Evolutionary conservation across 139 green algal species (phyloP).

Genomic region (Chlamydomonas eustigma): DNA sequence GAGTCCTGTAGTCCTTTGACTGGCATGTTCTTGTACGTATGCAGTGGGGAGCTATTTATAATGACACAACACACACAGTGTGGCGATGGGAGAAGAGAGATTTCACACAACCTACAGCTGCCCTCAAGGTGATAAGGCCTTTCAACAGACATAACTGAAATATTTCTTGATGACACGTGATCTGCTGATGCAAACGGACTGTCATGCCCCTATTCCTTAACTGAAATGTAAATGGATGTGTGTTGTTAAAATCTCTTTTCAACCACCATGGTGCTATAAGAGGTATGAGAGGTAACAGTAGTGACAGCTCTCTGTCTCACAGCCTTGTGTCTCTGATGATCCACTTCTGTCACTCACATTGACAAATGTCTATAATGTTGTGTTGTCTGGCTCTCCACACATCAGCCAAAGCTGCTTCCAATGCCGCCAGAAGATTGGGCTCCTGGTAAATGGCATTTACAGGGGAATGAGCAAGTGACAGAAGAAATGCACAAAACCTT

Average conservation of each 20-base stretch:
- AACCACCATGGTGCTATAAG: not conserved
- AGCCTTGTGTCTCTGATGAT: too few relatives aligned
- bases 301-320: too few relatives aligned
- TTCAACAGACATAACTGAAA: not conserved
- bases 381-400: too few relatives aligned
- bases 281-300: not conserved
- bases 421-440: not conserved
- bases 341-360: too few relatives aligned
- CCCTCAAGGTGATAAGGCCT: conserved; percentile 3
- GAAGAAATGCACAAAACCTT: conserved; percentile 3
- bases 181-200: not conserved
- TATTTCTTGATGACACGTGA: not conserved
- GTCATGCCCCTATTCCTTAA: not conserved
- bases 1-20: too few relatives aligned
- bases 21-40: conserved; percentile 1
- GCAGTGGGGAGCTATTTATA: conserved; percentile 14
- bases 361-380: too few relatives aligned
- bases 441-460: not conserved
- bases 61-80: conserved; percentile 9
- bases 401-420: conserved; percentile 2
- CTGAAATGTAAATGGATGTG: not conserved
- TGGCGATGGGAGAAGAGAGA: conserved; percentile 13
- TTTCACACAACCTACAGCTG: conserved; percentile 7
- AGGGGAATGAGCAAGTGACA: not conserved
- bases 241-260: not conserved